These are phyloP conservation scores for Salicornia ramosissima DNA, from an alignment of 148 eudicot species.

Conservation along the genomic window DNA sequence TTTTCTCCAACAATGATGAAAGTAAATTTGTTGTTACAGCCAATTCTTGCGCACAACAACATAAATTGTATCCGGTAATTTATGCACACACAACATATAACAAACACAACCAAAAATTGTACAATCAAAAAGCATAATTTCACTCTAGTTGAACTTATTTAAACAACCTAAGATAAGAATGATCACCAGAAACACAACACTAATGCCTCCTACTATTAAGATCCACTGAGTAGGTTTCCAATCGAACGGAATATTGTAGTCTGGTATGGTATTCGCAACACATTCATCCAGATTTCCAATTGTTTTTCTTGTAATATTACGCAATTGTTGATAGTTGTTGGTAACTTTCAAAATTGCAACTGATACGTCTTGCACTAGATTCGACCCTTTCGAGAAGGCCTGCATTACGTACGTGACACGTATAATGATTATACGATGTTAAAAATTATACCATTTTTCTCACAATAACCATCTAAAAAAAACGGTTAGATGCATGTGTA, in stretches of 20 bases:
- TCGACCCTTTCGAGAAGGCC: constrained; percentile 17
- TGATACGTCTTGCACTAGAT: constrained; percentile 8
- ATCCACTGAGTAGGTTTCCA: constrained; percentile 10
- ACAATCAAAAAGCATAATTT: too few species aligned
- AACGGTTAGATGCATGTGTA: too few species aligned
- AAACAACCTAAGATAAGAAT: neutral
- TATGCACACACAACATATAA: too few species aligned
- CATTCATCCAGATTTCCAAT: constrained; percentile 8
- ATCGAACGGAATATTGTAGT: neutral
- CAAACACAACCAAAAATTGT: too few species aligned
- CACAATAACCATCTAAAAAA: too few species aligned
- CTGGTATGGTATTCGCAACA: neutral
- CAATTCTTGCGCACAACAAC: too few species aligned
- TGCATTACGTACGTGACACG: too few species aligned
- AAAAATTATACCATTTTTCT: too few species aligned
- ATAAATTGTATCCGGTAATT: too few species aligned
- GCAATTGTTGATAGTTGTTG: neutral
- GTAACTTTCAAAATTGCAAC: constrained; percentile 1
- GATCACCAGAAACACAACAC: constrained; percentile 4
- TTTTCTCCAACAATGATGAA: too few species aligned
- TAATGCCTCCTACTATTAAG: neutral
- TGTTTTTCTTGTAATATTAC: neutral
- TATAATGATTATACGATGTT: too few species aligned
- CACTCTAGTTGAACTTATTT: neutral
- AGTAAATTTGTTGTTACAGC: too few species aligned